Percentiles rank a stretch among this genome's conserved stretches.
Evolutionary conservation across 1,284 basidiomycete species (phyloP).

Genomic region (Tranzscheliella williamsii): DNA sequence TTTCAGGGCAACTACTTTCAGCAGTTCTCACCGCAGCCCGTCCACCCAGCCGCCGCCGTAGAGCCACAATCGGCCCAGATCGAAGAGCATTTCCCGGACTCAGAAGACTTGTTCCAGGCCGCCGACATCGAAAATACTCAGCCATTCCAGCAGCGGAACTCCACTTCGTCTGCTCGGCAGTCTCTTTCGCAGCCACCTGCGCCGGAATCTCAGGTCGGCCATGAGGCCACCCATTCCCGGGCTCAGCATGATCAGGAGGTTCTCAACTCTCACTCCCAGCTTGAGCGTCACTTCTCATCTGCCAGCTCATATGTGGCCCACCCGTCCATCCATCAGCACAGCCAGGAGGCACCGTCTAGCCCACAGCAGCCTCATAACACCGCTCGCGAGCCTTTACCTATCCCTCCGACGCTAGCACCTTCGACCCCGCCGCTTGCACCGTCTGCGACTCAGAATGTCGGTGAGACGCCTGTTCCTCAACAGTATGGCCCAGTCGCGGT

Average conservation of each 20-base stretch:
- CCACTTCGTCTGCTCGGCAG: no score
- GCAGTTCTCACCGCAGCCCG: slow-evolving; percentile 22
- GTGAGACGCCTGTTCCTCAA: no score
- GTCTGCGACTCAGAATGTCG: no score
- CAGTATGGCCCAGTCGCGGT: no score
- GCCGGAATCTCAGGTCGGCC: no score
- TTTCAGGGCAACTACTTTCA: slow-evolving; percentile 24
- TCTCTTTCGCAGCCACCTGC: no score
- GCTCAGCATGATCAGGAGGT: no score
- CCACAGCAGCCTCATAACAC: slow-evolving; percentile 14
- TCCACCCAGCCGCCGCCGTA: slow-evolving; percentile 11
- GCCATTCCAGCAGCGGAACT: no score
- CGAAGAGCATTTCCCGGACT: slow-evolving; percentile 12
- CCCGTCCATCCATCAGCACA: background rate
- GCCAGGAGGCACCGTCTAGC: slow-evolving; percentile 13
- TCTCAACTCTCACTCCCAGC: slow-evolving; percentile 10
- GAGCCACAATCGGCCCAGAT: slow-evolving; percentile 34
- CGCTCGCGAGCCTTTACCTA: slow-evolving; percentile 23
- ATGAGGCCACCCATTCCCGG: no score
- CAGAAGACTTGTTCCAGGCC: no score
- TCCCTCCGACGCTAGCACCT: background rate
- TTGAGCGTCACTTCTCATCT: slow-evolving; percentile 35
- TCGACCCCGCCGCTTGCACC: no score
- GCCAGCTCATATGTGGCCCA: slow-evolving; percentile 31
- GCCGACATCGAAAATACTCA: no score